These are phyloP conservation scores for Syzygium oleosum DNA, from an alignment of 345 rosid species.

Conservation along the genomic window DNA sequence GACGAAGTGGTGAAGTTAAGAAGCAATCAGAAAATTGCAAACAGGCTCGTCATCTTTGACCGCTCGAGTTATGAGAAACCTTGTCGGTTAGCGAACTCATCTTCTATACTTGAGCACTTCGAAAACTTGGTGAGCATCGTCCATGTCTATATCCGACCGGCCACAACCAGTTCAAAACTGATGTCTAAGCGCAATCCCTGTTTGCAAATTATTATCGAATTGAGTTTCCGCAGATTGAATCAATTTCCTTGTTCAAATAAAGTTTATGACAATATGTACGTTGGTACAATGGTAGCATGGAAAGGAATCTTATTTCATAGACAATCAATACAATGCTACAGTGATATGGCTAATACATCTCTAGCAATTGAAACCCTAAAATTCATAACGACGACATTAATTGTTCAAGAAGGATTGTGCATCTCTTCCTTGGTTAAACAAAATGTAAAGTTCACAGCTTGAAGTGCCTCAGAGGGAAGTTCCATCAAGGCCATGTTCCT, in stretches of 20 bases:
- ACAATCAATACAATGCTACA: not conserved
- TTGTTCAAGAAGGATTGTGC: not conserved
- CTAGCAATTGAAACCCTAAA: not conserved
- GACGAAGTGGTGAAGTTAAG: not conserved
- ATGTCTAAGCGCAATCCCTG: not conserved
- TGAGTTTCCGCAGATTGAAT: not conserved
- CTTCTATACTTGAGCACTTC: not conserved
- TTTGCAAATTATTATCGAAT: not conserved
- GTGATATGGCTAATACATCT: not conserved
- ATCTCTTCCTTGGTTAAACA: not conserved
- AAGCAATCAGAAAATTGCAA: not conserved
- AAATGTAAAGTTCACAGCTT: slow-evolving; percentile 1
- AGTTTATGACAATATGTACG: not conserved
- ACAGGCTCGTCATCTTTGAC: not conserved
- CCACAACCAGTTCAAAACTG: not conserved
- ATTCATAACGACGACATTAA: not conserved
- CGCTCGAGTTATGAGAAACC: not conserved
- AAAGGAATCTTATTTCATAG: not conserved
- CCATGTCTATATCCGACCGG: not conserved
- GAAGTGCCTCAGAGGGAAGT: slow-evolving; percentile 5
- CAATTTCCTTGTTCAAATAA: no score
- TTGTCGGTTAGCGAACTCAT: not conserved
- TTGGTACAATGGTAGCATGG: not conserved
- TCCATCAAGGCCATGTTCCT: slow-evolving; percentile 12
- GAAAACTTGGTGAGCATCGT: not conserved